Evolutionary conservation across 2,329 filamentous ascomycete genomes (phyloP).

Genomic region (Leptographium galeiforme): DNA sequence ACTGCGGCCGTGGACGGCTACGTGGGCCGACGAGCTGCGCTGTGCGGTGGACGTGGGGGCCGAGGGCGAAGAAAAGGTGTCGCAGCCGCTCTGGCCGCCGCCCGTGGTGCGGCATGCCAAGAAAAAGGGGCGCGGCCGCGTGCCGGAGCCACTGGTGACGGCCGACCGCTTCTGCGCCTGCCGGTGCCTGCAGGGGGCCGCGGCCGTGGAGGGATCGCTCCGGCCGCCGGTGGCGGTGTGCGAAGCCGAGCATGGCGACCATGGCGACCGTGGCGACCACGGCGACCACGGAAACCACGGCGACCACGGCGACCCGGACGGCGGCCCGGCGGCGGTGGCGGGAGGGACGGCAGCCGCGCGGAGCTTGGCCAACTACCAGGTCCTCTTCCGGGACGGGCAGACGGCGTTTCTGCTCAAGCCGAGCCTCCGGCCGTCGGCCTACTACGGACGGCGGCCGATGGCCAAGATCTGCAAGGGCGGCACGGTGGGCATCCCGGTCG

Average conservation of each 20-base stretch:
- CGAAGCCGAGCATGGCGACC: background rate
- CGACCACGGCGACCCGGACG: background rate
- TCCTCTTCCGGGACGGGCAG: conserved; percentile 69
- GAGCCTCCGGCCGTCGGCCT: conserved; percentile 69
- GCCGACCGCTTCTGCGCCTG: conserved; percentile 46
- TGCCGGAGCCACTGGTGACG: conserved; percentile 29
- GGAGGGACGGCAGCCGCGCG: conserved; percentile 27
- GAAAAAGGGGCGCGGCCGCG: conserved; percentile 14
- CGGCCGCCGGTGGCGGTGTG: conserved; percentile 19
- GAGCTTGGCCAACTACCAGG: conserved; percentile 61
- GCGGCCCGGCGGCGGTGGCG: conserved; percentile 24
- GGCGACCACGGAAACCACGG: background rate
- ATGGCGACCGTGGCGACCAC: background rate
- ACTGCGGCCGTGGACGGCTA: conserved; percentile 76
- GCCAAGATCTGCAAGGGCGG: conserved; percentile 73
- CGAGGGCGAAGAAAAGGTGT: conserved; percentile 79
- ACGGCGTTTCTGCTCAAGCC: conserved; percentile 80
- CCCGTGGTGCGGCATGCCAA: conserved; percentile 24
- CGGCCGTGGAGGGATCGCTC: conserved; percentile 39
- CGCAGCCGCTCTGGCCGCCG: conserved; percentile 69
- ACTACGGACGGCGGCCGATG: conserved; percentile 70
- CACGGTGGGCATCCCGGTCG: conserved; percentile 73
- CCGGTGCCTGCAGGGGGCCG: conserved; percentile 45
- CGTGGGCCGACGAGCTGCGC: conserved; percentile 81
- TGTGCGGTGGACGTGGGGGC: conserved; percentile 86